A percentile compares a stretch with the other conserved stretches of the same genome.
Conservation (phyloP, 2,329 filamentous ascomycete genomes). For the Aspergillus sp. region DNA sequence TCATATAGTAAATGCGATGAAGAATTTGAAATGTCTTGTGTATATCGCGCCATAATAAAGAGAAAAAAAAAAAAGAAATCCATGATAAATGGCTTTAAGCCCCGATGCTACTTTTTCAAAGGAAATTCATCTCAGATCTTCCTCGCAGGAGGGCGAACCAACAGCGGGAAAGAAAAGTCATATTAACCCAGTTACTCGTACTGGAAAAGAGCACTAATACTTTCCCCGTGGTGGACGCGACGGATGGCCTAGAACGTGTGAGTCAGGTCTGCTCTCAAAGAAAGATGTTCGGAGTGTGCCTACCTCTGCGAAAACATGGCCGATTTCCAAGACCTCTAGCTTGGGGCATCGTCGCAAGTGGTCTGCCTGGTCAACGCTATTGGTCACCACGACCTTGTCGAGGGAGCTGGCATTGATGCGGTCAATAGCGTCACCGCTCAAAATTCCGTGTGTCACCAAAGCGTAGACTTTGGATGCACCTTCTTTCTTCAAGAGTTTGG, state of each 20-base stretch:
- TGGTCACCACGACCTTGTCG: slow-evolving; percentile 93
- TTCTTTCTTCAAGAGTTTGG: slow-evolving; percentile 95
- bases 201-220: slow-evolving; percentile 93
- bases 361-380: slow-evolving; percentile 87
- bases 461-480: slow-evolving; percentile 88
- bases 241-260: slow-evolving; percentile 71
- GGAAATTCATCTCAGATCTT: slow-evolving; percentile 21
- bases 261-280: slow-evolving; percentile 27
- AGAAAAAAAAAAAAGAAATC: slow-evolving; percentile 14
- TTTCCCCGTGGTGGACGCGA: slow-evolving; percentile 95
- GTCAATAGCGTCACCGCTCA: slow-evolving; percentile 92
- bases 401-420: slow-evolving; percentile 91
- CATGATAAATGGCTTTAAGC: slow-evolving; percentile 22
- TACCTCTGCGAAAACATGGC: slow-evolving; percentile 86
- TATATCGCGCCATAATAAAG: slow-evolving; percentile 18
- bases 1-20: slow-evolving; percentile 25
- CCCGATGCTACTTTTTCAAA: slow-evolving; percentile 27
- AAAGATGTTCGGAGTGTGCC: slow-evolving; percentile 23
- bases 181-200: slow-evolving; percentile 61
- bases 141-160: slow-evolving; percentile 14
- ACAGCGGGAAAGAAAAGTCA: slow-evolving; percentile 13
- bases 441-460: slow-evolving; percentile 89
- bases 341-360: slow-evolving; percentile 80
- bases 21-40: slow-evolving; percentile 26
- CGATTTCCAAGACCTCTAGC: slow-evolving; percentile 88